phyloP scores from a whole-genome alignment of 2,329 filamentous ascomycete species.

The Lachnellula arida region DNA sequence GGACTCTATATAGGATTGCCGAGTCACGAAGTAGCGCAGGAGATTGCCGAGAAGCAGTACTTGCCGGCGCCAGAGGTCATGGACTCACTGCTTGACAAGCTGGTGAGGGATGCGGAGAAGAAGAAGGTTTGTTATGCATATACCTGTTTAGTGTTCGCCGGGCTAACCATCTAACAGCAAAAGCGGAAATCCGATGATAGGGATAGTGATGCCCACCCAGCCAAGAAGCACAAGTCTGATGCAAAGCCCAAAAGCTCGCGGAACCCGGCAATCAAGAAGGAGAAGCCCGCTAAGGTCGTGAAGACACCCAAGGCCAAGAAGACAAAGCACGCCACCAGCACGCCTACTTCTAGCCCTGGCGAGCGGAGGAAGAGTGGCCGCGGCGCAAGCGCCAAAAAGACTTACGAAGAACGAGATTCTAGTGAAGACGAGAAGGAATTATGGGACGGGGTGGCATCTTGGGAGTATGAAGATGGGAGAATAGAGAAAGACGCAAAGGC shows the following conservation, averaged over 20 bases:
- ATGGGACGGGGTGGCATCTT: constrained; percentile 32
- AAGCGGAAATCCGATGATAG: constrained; percentile 28
- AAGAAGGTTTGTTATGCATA: constrained; percentile 38
- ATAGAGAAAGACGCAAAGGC: constrained; percentile 3
- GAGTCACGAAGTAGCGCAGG: constrained; percentile 73
- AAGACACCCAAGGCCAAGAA: constrained; percentile 30
- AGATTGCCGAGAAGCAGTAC: constrained; percentile 82
- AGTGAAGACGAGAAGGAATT: constrained; percentile 39
- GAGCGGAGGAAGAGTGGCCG: constrained; percentile 35
- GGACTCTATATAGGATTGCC: constrained; percentile 73
- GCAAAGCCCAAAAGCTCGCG: constrained; percentile 15
- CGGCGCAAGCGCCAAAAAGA: constrained; percentile 34
- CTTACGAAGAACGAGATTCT: constrained; percentile 36
- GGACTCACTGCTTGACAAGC: constrained; percentile 58
- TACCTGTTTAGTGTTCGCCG: constrained; percentile 9
- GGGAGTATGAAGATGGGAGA: constrained; percentile 32
- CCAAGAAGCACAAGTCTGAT: constrained; percentile 23
- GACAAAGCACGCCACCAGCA: constrained; percentile 10
- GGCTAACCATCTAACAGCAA: constrained; percentile 16
- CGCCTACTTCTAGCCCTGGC: constrained; percentile 15
- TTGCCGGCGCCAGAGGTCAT: constrained; percentile 69
- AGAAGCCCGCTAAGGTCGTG: constrained; percentile 21
- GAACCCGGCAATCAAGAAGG: constrained; percentile 27
- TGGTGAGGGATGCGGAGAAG: constrained; percentile 68
- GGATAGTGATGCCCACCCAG: constrained; percentile 21